Conservation (phyloP, 106 monocot species). For the Allium sativum region DNA sequence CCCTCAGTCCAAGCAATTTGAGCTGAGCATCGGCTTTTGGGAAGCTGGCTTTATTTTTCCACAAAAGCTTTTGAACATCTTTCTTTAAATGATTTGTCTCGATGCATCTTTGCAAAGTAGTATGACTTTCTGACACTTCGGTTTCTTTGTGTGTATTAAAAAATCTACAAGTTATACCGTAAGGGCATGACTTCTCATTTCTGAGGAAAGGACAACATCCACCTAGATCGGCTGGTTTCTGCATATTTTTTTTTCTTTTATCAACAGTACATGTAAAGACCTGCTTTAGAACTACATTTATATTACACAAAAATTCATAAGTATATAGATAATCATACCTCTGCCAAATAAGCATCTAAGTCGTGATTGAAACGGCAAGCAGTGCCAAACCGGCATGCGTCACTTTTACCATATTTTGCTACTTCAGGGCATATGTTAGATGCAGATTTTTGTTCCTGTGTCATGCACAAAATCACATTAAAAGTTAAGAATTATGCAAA, state of each 20-base stretch:
- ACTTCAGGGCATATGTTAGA: constrained; percentile 63
- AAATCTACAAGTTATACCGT: constrained; percentile 81
- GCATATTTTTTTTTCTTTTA: constrained; percentile 5
- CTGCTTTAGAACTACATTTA: neutral
- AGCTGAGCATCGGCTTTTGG: constrained; percentile 74
- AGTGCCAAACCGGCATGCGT: constrained; percentile 40
- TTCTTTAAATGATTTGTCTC: constrained; percentile 71
- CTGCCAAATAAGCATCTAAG: constrained; percentile 53
- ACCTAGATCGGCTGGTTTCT: constrained; percentile 82
- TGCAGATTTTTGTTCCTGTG: constrained; percentile 60
- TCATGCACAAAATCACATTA: neutral
- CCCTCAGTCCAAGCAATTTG: constrained; percentile 74
- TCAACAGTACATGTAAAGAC: too few relatives aligned
- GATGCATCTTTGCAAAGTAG: constrained; percentile 15
- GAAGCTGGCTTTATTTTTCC: constrained; percentile 82
- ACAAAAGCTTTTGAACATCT: constrained; percentile 79
- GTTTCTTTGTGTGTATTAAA: constrained; percentile 35
- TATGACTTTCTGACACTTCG: constrained; percentile 3
- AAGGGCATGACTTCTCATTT: constrained; percentile 49
- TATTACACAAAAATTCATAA: neutral
- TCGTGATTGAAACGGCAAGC: constrained; percentile 89
- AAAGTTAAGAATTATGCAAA: neutral
- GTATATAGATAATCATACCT: constrained; percentile 28
- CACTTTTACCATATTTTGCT: constrained; percentile 47
- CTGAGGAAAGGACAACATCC: constrained; percentile 66